phyloP scores from a whole-genome alignment of 371 early-diverging fungal genomes.

The Capillidium rhysosporum region DNA sequence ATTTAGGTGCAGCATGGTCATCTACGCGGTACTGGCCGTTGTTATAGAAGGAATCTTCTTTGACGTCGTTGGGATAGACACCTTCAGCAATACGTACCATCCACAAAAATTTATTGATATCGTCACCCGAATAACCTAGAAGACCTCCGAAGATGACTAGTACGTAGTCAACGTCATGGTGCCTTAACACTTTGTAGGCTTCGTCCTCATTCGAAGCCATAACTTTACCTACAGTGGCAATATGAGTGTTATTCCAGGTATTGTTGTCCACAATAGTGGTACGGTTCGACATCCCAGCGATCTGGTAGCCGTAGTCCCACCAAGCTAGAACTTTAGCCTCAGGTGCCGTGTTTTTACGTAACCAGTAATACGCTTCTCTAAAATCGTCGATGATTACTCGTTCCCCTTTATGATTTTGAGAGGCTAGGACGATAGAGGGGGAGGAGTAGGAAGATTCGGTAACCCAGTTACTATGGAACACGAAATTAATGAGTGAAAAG shows the following conservation, averaged over 20 bases:
- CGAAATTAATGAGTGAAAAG: conserved; percentile 57
- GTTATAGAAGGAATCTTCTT: conserved; percentile 76
- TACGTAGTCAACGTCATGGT: conserved; percentile 90
- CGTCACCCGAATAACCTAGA: conserved; percentile 94
- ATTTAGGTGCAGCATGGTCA: conserved; percentile 68
- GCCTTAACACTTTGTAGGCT: conserved; percentile 70
- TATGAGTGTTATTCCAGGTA: conserved; percentile 99
- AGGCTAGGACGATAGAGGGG: conserved; percentile 95
- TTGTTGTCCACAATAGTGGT: conserved; percentile 98
- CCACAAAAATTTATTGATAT: conserved; percentile 99
- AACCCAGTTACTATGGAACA: conserved; percentile 96
- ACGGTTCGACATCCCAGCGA: conserved; percentile 96
- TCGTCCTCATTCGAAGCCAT: conserved; percentile 82
- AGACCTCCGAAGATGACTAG: conserved; percentile 90
- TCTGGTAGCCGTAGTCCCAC: conserved; percentile 99
- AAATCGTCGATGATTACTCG: conserved; percentile 96
- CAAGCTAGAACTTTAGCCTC: conserved; percentile 94
- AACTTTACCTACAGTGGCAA: conserved; percentile 94
- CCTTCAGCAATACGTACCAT: conserved; percentile 97
- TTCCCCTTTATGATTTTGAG: conserved; percentile 63
- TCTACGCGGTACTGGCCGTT: conserved; percentile 87
- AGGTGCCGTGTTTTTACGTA: conserved; percentile 83
- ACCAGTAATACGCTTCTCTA: conserved; percentile 98
- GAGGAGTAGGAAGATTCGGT: conserved; percentile 95
- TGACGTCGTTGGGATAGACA: conserved; percentile 83